Conservation (phyloP, 495 filamentous ascomycete genomes). For the Neurospora tetraspora region DNA sequence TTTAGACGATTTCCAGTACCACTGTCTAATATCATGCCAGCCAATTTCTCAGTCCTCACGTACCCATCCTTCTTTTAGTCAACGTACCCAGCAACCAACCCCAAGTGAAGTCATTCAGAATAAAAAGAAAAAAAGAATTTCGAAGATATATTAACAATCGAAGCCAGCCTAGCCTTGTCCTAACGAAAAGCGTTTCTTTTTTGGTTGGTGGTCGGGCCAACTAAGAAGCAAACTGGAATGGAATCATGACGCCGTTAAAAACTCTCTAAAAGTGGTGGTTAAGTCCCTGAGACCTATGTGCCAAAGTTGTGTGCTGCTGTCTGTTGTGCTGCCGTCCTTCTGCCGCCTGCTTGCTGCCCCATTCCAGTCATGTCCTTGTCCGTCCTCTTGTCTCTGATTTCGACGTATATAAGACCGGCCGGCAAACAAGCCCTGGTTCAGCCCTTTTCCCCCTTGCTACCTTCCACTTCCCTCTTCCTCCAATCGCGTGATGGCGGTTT, state of each 20-base stretch:
- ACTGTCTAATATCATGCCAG: background rate
- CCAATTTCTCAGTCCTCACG: background rate
- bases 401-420: background rate
- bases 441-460: background rate
- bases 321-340: background rate
- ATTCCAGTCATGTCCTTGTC: background rate
- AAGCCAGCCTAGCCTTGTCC: background rate
- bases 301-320: background rate
- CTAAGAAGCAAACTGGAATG: background rate
- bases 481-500: background rate
- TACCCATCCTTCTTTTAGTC: background rate
- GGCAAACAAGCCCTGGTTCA: background rate
- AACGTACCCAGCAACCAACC: background rate
- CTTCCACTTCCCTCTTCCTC: background rate
- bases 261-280: background rate
- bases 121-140: background rate
- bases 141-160: background rate
- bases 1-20: background rate
- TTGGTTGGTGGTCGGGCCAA: background rate
- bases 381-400: background rate
- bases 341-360: background rate
- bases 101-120: background rate
- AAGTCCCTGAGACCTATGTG: background rate
- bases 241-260: background rate
- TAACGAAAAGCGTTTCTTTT: background rate